Conservation (phyloP, 805 yeast species). For the Ogataea methylovora region DNA sequence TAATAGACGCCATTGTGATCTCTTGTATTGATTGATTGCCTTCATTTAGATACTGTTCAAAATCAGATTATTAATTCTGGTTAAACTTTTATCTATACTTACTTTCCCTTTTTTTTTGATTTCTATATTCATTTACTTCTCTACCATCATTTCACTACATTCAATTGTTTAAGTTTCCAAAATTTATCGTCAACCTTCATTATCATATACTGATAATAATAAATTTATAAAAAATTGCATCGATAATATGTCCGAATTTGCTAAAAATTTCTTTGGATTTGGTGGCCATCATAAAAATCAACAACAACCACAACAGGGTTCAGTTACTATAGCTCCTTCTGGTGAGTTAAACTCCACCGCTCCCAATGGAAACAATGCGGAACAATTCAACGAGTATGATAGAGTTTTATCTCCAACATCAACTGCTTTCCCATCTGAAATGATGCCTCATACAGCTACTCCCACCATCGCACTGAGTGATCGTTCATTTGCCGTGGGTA, state of each 20-base stretch:
- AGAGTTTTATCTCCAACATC: slow-evolving; percentile 3
- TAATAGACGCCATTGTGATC: no score
- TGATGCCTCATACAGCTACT: slow-evolving; percentile 40
- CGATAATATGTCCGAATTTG: slow-evolving; percentile 20
- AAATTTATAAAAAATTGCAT: no score
- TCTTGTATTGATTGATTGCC: no score
- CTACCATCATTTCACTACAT: no score
- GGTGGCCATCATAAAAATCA: slow-evolving; percentile 2
- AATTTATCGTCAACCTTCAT: no score
- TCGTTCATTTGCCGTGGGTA: slow-evolving; percentile 60
- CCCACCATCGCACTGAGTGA: slow-evolving; percentile 68
- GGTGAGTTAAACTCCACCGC: slow-evolving; percentile 4
- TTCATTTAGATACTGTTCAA: no score
- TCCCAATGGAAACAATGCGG: slow-evolving; percentile 8
- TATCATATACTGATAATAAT: no score
- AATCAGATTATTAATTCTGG: no score
- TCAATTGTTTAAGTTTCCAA: no score
- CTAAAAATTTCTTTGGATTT: slow-evolving; percentile 16
- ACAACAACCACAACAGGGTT: slow-evolving; percentile 2
- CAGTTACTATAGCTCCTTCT: not conserved
- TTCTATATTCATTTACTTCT: no score
- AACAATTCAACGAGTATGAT: slow-evolving; percentile 6
- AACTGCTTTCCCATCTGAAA: slow-evolving; percentile 23
- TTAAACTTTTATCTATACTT: no score
- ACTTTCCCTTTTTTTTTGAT: no score